Evolutionary conservation across 805 yeast genomes (phyloP).

Genomic region (Zygotorulaspora sp.): DNA sequence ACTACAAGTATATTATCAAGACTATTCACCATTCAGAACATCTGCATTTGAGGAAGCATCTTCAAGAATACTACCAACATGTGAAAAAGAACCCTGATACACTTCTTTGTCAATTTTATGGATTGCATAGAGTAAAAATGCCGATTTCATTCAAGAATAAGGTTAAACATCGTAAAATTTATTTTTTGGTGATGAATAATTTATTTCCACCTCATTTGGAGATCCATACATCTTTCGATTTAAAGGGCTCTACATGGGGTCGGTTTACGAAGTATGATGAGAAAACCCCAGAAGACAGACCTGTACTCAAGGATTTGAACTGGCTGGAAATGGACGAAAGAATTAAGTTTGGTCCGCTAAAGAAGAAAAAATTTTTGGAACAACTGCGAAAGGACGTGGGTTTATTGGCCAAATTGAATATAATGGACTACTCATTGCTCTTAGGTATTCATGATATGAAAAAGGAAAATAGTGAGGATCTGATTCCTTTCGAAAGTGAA

Average conservation of each 20-base stretch:
- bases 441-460: slow-evolving; percentile 81
- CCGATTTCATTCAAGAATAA: slow-evolving; percentile 49
- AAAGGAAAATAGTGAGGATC: slow-evolving; percentile 44
- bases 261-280: slow-evolving; percentile 46
- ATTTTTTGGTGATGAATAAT: slow-evolving; percentile 94
- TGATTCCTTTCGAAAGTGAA: slow-evolving; percentile 33
- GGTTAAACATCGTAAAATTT: slow-evolving; percentile 61
- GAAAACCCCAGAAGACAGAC: slow-evolving; percentile 20
- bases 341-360: slow-evolving; percentile 73
- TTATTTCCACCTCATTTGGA: slow-evolving; percentile 90
- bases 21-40: slow-evolving; percentile 94
- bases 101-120: slow-evolving; percentile 90
- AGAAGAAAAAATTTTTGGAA: slow-evolving; percentile 51
- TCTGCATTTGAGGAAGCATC: slow-evolving; percentile 65
- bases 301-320: slow-evolving; percentile 80
- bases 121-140: slow-evolving; percentile 88
- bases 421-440: slow-evolving; percentile 92
- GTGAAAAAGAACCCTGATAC: slow-evolving; percentile 84
- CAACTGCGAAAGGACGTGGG: slow-evolving; percentile 76
- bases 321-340: slow-evolving; percentile 67
- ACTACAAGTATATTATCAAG: slow-evolving; percentile 89
- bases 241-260: slow-evolving; percentile 91
- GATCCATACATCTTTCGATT: slow-evolving; percentile 78
- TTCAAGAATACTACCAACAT: slow-evolving; percentile 74
- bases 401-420: slow-evolving; percentile 67